Base-by-base conservation (phyloP, 352 stramenopile genomes). In the Bremia lactucae region DNA sequence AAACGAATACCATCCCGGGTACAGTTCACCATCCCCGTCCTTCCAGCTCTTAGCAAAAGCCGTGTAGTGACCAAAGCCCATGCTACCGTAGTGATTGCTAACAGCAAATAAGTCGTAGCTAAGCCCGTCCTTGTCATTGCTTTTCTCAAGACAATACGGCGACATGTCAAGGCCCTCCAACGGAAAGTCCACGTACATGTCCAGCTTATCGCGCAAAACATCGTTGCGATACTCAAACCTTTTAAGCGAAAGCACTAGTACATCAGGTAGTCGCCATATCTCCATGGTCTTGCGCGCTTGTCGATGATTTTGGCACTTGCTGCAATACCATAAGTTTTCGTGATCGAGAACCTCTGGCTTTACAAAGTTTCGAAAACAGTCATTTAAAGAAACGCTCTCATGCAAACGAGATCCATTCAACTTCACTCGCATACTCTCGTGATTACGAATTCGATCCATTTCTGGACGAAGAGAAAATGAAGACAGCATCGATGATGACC, bases 61-160 rank as follows among this genome's bases (percentile, higher is more conserved):
- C 10, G 85, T 96, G 57, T 96, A 96, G 58, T 96, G 85, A 11
- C 85, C 85, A 42, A 88, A 95, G 23, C 76, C 83, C 72, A 92
- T 91, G 38, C 68, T 72, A 28, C 85, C 85, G 36, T 90, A 94
- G 62, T 96, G 85, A 47, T 96, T 95, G 49, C 75, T 85, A 36
- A 95, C 83, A 9, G 73, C 85, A 36, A 91, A 95, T 8, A 95
- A 52, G 55, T 95, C 80, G 58, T 95, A 96, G 22, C 53, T 51
- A 4, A 85, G 33, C 31, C 70, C 49, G 21, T 70, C 56, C 25
- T 66, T 52, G 20, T 66, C 52, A 16, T 38, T 37, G 5, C 46
- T 56, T 42, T 68, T 62, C 42, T 85, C 62, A n/a, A 90, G 70
- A 31, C 82, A 79, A 56, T 77, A 95, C 15, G 63, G 56, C 8